Conservation (phyloP, 495 filamentous ascomycete genomes). For the Neurospora sp. region DNA sequence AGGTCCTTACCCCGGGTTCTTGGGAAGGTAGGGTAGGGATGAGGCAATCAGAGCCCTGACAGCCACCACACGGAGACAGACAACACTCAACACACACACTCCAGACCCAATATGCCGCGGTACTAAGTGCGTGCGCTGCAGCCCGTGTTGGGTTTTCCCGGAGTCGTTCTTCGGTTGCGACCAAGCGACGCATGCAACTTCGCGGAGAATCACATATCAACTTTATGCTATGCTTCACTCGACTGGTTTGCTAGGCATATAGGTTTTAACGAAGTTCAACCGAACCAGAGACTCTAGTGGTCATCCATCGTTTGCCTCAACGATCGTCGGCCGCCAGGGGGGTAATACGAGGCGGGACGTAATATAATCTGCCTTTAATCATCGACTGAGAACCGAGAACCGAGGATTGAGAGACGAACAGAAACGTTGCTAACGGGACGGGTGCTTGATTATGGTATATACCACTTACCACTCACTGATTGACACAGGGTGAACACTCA, state of each 20-base stretch:
- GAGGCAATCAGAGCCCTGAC: neutral
- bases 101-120: neutral
- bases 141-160: neutral
- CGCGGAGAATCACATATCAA: neutral
- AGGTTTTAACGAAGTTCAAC: neutral
- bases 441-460: neutral
- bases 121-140: neutral
- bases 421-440: neutral
- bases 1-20: neutral
- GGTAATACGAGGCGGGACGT: neutral
- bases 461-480: neutral
- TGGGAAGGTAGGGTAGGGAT: neutral
- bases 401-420: too few species aligned
- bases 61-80: neutral
- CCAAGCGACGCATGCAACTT: neutral
- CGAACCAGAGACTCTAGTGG: neutral
- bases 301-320: neutral
- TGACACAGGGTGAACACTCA: neutral
- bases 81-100: neutral
- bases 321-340: neutral
- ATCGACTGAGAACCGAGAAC: too few species aligned
- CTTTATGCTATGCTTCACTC: neutral
- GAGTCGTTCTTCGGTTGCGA: neutral
- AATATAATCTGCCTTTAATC: too few species aligned
- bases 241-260: neutral